Evolutionary conservation across 2,329 filamentous ascomycete genomes (phyloP).

Genomic region (Pseudonectria foliicola): DNA sequence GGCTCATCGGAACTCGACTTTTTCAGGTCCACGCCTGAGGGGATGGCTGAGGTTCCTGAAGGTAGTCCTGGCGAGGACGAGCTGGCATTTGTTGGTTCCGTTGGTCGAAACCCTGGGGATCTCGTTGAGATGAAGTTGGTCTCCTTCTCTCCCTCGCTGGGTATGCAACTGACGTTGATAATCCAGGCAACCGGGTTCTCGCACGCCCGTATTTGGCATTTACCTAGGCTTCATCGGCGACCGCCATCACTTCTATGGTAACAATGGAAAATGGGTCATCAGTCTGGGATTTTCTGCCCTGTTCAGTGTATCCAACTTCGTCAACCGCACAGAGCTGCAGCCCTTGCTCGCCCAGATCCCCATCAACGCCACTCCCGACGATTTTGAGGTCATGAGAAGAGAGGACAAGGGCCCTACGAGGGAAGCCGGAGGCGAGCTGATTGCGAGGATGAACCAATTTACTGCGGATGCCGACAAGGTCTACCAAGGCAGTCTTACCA

Average conservation of each 20-base stretch:
- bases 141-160: background rate
- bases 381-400: constrained; percentile 25
- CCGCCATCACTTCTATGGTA: constrained; percentile 48
- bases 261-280: constrained; percentile 42
- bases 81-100: constrained; percentile 18
- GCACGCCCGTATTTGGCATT: constrained; percentile 43
- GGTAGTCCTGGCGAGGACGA: constrained; percentile 23
- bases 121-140: constrained; percentile 41
- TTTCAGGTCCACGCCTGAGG: constrained; percentile 15
- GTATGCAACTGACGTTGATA: constrained; percentile 6
- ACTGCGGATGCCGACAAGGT: constrained; percentile 33
- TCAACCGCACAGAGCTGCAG: constrained; percentile 31
- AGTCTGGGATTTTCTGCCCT: constrained; percentile 35
- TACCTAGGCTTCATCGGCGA: constrained; percentile 45
- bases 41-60: constrained; percentile 19
- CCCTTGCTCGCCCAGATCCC: constrained; percentile 29
- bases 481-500: constrained; percentile 41
- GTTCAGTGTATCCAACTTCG: constrained; percentile 46
- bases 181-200: constrained; percentile 27
- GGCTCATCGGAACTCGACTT: constrained; percentile 26
- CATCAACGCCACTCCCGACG: constrained; percentile 18
- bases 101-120: constrained; percentile 36
- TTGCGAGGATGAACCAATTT: constrained; percentile 43
- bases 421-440: constrained; percentile 33
- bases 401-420: constrained; percentile 37